Percentiles rank a stretch among this genome's conserved stretches.
These are phyloP conservation scores for Vachellia collinsii DNA, from an alignment of 306 rosid genomes.

Conservation along the genomic window DNA sequence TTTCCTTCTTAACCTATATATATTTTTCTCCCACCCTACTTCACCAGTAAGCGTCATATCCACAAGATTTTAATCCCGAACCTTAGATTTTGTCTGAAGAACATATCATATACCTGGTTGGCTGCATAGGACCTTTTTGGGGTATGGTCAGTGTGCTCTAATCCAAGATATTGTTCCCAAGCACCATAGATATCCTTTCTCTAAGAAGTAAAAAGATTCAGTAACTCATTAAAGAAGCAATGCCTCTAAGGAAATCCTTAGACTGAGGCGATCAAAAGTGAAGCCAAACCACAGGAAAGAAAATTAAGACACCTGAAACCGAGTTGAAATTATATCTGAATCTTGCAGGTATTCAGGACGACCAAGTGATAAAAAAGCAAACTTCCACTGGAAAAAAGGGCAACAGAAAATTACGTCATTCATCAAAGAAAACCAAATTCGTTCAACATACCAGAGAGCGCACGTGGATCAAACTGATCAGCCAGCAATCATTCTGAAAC, in stretches of 20 bases:
- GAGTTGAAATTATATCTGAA: constrained; percentile 67
- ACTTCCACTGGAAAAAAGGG: constrained; percentile 69
- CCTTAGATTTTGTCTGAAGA: background rate
- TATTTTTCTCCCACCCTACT: background rate
- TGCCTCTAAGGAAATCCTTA: background rate
- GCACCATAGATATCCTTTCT: constrained; percentile 91
- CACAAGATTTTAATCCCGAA: background rate
- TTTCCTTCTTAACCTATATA: background rate
- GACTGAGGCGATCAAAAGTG: constrained; percentile 14
- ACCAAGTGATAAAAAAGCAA: constrained; percentile 85
- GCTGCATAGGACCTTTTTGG: constrained; percentile 74
- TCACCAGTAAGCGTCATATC: background rate
- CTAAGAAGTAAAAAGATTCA: constrained; percentile 43
- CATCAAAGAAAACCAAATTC: background rate
- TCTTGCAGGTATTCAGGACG: constrained; percentile 96
- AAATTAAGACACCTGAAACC: constrained; percentile 74
- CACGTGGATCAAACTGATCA: background rate
- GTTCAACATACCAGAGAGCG: background rate
- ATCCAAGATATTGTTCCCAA: constrained; percentile 99
- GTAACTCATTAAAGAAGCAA: background rate
- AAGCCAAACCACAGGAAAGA: constrained; percentile 4
- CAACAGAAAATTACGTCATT: background rate
- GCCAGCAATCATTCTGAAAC: background rate
- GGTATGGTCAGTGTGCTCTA: constrained; percentile 83
- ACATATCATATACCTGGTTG: constrained; percentile 64